phyloP scores from a whole-genome alignment of 768 basidiomycete species.

The Hysterangium stoloniferum region DNA sequence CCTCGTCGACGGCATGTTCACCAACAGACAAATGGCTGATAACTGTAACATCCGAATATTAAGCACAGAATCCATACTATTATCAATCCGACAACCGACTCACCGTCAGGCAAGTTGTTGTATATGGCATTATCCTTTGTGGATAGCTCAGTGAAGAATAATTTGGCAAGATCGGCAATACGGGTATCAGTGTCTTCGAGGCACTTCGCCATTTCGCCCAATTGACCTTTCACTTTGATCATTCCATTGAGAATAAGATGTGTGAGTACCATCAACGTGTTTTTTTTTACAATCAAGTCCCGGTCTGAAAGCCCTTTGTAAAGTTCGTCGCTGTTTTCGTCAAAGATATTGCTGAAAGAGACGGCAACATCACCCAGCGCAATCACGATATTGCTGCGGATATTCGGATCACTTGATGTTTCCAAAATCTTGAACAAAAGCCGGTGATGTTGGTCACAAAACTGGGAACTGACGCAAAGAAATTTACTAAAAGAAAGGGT shows the following conservation, averaged over 20 bases:
- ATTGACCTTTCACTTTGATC: constrained; percentile 99
- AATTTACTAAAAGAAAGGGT: constrained; percentile 91
- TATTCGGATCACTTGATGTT: constrained; percentile 80
- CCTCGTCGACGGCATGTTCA: constrained; percentile 86
- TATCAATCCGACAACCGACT: constrained; percentile 18
- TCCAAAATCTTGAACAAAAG: constrained; percentile 93
- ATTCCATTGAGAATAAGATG: constrained; percentile 96
- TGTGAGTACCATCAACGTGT: constrained; percentile 96
- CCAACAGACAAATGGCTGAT: constrained; percentile 93
- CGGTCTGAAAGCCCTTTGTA: constrained; percentile 90
- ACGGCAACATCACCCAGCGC: constrained; percentile 96
- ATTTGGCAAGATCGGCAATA: constrained; percentile 89
- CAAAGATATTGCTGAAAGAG: constrained; percentile 94
- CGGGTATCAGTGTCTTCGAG: constrained; percentile 83
- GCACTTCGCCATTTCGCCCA: constrained; percentile 99
- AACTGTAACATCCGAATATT: constrained; percentile 44
- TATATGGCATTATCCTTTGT: constrained; percentile 99
- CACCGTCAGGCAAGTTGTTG: constrained; percentile 95
- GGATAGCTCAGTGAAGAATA: constrained; percentile 94
- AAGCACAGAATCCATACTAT: not conserved
- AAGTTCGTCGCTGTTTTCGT: constrained; percentile 93
- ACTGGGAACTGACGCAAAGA: constrained; percentile 89
- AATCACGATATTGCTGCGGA: constrained; percentile 94
- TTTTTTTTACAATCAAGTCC: constrained; percentile 92
- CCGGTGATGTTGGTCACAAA: constrained; percentile 84